Evolutionary conservation across 768 basidiomycete species (phyloP), one percentile per base, ranked within the genome.

Genomic region (Coprinellus aureogranulatus): DNA sequence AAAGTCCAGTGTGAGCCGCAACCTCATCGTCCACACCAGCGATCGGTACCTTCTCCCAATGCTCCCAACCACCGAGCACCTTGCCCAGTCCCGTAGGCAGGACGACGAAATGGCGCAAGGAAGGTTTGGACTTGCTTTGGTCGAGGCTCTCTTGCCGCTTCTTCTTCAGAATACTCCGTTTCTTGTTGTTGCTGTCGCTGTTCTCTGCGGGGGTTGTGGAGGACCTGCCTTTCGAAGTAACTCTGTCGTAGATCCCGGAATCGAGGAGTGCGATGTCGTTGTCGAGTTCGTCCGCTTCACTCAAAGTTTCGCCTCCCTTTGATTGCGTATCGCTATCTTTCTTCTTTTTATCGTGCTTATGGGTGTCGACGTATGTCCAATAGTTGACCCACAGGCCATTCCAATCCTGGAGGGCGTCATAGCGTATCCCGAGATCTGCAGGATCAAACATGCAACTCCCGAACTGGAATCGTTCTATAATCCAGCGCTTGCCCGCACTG

Each of bases 391-490:
- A 85, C 34, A 77, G 44, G 2, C 80, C 81, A n/a, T 71, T 68
- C 83, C 84, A 85, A 0, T 60, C 67, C 5, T 80, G 77, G 18
- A 86, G 69, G 12, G 60, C 67, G 11, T 67, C 61, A 62, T 85
- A 86, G n/a, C 84, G 78, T 4, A 72, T 68, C 51, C 74, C 75
- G 41, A 86, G 67, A 0, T 77, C 81, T 5, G 62, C 63, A 0
- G 82, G 81, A 60, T 85, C 83, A 62, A 85, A 83, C 81, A 85
- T 82, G 63, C 77, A 80, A 5, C 71, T 69, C 2, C 83, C 82
- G 59, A 85, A 85, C 64, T 86, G 83, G 59, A 82, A 81, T 40
- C 74, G 76, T 62, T 85, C 83, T 25, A 80, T 62, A 37, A 84
- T 63, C 81, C 80, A 83, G 23, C 77, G 76, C 62, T 76, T 78